phyloP scores from a whole-genome alignment of 2,329 filamentous ascomycete genomes.

The Trichophyton equinum region DNA sequence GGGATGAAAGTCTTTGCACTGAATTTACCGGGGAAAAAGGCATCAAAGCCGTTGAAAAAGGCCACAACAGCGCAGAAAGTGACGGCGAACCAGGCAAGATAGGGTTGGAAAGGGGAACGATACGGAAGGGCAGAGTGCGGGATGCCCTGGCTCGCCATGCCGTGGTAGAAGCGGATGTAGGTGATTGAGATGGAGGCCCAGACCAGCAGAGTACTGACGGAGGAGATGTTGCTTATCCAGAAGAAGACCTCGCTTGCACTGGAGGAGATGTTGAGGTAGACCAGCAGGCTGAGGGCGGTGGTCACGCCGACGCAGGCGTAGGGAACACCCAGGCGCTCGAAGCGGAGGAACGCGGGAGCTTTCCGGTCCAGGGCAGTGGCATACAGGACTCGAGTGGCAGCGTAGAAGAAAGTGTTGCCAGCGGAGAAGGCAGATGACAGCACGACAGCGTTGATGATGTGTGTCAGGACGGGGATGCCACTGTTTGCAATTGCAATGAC shows the following conservation, averaged over 20 bases:
- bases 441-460: conserved; percentile 31
- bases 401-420: conserved; percentile 31
- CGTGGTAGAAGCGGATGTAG: conserved; percentile 57
- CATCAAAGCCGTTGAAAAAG: conserved; percentile 50
- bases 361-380: conserved; percentile 28
- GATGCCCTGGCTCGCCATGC: conserved; percentile 53
- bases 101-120: conserved; percentile 53
- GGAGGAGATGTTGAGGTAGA: conserved; percentile 12
- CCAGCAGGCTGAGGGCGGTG: conserved; percentile 7
- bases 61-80: conserved; percentile 42
- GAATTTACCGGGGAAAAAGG: conserved; percentile 15
- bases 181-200: conserved; percentile 26
- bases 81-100: conserved; percentile 52
- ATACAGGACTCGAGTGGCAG: conserved; percentile 27
- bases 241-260: conserved; percentile 11
- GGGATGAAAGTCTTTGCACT: conserved; percentile 15
- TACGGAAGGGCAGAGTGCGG: conserved; percentile 53
- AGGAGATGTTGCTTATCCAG: conserved; percentile 14
- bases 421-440: conserved; percentile 32
- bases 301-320: conserved; percentile 11
- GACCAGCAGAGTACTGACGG: conserved; percentile 11
- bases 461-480: conserved; percentile 30
- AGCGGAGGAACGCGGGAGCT: conserved; percentile 24
- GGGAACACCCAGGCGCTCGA: conserved; percentile 11
- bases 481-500: conserved; percentile 39